These are phyloP conservation scores for Parietichytrium sp. DNA, from an alignment of 108 stramenopile species.

Conservation along the genomic window DNA sequence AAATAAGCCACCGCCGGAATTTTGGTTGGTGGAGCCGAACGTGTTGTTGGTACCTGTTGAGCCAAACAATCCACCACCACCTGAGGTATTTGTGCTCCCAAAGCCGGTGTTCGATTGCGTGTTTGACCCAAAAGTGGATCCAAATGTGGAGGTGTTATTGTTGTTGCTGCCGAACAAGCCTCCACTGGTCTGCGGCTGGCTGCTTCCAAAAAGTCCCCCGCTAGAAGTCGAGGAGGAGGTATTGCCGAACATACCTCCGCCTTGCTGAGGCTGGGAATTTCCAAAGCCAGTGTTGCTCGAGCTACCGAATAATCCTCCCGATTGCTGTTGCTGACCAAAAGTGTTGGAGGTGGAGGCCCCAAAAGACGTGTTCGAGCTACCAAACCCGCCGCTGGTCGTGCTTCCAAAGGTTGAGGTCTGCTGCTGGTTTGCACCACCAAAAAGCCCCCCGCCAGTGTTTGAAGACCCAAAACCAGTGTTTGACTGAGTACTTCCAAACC, in stretches of 20 bases:
- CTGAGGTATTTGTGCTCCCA: neutral
- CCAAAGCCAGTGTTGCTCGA: neutral
- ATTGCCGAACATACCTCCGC: too few species aligned
- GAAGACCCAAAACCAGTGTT: too few species aligned
- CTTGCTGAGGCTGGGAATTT: too few species aligned
- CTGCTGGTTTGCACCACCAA: neutral
- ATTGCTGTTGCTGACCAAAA: too few species aligned
- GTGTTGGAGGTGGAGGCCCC: neutral
- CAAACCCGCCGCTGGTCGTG: neutral
- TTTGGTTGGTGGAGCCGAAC: neutral
- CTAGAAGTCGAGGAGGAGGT: too few species aligned
- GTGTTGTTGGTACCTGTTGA: neutral
- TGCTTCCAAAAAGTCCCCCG: too few species aligned
- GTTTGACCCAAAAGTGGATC: too few species aligned
- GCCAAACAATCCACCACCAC: neutral
- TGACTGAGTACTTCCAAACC: too few species aligned
- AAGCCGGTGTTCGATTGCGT: neutral
- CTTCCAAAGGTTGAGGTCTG: neutral
- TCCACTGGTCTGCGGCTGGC: too few species aligned
- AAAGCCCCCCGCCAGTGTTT: neutral
- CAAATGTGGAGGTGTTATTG: too few species aligned
- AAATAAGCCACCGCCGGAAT: neutral
- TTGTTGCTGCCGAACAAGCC: too few species aligned
- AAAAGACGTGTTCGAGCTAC: neutral
- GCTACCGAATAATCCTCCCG: conserved; percentile 17